Evolutionary conservation across 176 grass and related monocot species (phyloP), one percentile per base, ranked within the genome.

Genomic region (Carex cristatella): DNA sequence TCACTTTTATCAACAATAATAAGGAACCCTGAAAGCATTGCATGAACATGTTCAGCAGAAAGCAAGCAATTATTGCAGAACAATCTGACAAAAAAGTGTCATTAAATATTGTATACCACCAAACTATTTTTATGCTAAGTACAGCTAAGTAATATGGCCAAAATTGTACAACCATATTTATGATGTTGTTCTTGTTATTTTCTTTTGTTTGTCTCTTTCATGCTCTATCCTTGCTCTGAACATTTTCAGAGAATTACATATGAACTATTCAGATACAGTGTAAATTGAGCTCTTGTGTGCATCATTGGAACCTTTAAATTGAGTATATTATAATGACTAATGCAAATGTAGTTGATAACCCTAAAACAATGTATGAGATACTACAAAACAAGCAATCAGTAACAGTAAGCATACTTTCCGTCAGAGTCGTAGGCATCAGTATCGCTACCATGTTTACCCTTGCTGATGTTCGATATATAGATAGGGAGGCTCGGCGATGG

Each of bases 401-500:
- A 54, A 49, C 5, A 55, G 23, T 33, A 51, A 31, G 79, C 51
- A 76, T 97, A 95, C 96, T 91, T 94, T 84, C 90, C 92, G 58
- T 91, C 66, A 7, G 83, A 51, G n/a, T 99, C 93, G 13, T 94
- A 99, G 7, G 87, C 78, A 7, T 84, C 87, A 13, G 97, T 80
- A 54, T 99, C 91, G 61, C 97, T 92, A 62, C 90, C 90, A 51
- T 99, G 97, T 28, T 91, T 99, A 2, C 88, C 93, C 10, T 85
- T 94, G 7, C 90, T 57, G 46, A 99, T 99, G 91, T 96, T 88
- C 57, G 87, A 80, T 18, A 99, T 60, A 87, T 91, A 92, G 65
- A 99, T 87, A 15, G 92, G 90, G 13, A 79, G 53, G 58, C 83
- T 0, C 23, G 33, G 72, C 5, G 93, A 83, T 6, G 85, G 65